Evolutionary conservation across 2,329 filamentous ascomycete species (phyloP).

Genomic region (Scedosporium boydii): DNA sequence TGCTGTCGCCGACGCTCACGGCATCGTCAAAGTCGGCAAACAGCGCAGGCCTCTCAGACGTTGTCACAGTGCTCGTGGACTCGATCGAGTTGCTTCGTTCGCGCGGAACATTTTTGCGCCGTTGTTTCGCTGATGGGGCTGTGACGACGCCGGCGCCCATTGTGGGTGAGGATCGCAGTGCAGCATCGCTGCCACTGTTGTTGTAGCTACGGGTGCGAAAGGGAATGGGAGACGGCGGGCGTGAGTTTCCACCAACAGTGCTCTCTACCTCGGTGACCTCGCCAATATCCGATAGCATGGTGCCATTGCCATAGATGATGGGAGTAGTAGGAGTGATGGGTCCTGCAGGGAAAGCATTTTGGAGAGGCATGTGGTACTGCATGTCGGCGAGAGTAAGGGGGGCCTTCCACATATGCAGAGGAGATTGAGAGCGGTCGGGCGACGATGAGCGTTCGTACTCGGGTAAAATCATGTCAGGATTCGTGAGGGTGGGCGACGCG

Average conservation of each 20-base stretch:
- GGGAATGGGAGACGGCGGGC: conserved; percentile 26
- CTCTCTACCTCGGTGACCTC: conserved; percentile 47
- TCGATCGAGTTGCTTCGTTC: conserved; percentile 47
- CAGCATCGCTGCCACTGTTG: conserved; percentile 22
- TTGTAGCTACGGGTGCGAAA: conserved; percentile 13
- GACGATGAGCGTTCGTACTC: conserved; percentile 45
- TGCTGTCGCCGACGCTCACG: conserved; percentile 53
- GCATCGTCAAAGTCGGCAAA: conserved; percentile 55
- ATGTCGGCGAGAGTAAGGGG: conserved; percentile 26
- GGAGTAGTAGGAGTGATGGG: conserved; percentile 47
- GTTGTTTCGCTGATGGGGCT: conserved; percentile 26
- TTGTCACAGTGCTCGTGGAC: conserved; percentile 51
- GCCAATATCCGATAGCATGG: conserved; percentile 58
- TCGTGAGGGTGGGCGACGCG: conserved; percentile 78
- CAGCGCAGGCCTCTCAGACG: conserved; percentile 33
- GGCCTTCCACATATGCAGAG: conserved; percentile 43
- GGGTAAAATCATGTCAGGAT: conserved; percentile 90
- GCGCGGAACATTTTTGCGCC: conserved; percentile 30
- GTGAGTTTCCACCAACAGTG: conserved; percentile 31
- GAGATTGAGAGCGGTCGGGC: conserved; percentile 39
- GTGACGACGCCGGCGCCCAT: conserved; percentile 20
- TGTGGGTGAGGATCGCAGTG: conserved; percentile 34
- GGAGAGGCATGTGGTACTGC: conserved; percentile 20
- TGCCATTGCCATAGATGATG: conserved; percentile 61
- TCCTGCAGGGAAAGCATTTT: conserved; percentile 23